Evolutionary conservation across 2,329 filamentous ascomycete genomes (phyloP).

Genomic region (Ceratocystis colombiana): DNA sequence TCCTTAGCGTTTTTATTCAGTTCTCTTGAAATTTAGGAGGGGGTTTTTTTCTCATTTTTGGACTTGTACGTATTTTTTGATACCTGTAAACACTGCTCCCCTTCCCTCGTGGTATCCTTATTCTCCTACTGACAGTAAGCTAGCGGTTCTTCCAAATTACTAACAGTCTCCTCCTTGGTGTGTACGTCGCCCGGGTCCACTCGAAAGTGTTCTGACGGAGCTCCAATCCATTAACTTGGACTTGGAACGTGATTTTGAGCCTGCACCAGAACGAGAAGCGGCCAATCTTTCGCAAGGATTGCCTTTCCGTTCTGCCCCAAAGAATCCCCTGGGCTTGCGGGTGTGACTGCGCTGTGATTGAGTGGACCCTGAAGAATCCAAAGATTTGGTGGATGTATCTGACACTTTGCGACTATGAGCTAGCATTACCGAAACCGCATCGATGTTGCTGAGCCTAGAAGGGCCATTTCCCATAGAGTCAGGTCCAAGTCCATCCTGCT

Average conservation of each 20-base stretch:
- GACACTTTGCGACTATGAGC: not conserved
- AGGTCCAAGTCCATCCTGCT: not conserved
- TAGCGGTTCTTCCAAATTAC: not conserved
- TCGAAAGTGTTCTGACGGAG: not conserved
- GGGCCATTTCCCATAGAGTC: not conserved
- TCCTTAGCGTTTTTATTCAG: not conserved
- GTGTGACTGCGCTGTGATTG: conserved; percentile 7
- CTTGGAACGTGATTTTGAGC: conserved; percentile 7
- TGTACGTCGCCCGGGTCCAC: not conserved
- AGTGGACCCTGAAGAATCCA: conserved; percentile 9
- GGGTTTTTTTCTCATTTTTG: not conserved
- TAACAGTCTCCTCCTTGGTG: not conserved
- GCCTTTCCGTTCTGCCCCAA: not conserved
- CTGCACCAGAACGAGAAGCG: not conserved
- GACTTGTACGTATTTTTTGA: not conserved
- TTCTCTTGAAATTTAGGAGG: not conserved
- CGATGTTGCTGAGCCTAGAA: not conserved
- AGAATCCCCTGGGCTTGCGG: conserved; percentile 10
- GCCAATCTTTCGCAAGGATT: conserved; percentile 2
- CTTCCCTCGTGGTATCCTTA: not conserved
- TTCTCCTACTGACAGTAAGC: not conserved
- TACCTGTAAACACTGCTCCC: not conserved
- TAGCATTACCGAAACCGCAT: not conserved
- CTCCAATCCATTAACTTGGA: conserved; percentile 8
- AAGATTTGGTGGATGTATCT: not conserved